Conservation (phyloP, 176 grass and related monocot species). For the Ensete ventricosum region DNA sequence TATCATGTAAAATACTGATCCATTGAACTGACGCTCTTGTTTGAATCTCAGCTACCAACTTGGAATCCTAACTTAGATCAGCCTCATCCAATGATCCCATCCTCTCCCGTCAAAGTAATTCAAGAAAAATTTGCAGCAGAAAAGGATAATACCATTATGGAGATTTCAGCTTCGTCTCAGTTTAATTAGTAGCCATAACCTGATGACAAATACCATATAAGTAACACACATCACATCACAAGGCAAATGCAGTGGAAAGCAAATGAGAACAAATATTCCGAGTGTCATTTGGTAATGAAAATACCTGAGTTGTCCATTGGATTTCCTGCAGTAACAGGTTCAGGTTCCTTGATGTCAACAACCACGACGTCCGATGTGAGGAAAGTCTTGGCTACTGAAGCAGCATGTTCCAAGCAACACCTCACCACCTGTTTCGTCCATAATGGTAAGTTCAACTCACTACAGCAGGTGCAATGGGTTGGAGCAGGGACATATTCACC, state of each 20-base stretch:
- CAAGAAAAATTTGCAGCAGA: not conserved
- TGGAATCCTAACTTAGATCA: no score
- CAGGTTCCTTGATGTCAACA: constrained; percentile 79
- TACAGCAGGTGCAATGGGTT: no score
- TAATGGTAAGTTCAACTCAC: no score
- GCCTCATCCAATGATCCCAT: no score
- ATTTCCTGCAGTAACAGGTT: constrained; percentile 39
- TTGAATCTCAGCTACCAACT: no score
- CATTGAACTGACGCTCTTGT: no score
- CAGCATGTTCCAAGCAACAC: constrained; percentile 80
- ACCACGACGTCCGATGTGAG: constrained; percentile 82
- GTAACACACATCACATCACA: no score
- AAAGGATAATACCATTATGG: not conserved
- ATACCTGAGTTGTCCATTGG: constrained; percentile 91
- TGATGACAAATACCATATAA: not conserved
- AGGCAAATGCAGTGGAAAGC: not conserved
- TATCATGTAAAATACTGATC: no score
- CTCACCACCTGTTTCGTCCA: constrained; percentile 65
- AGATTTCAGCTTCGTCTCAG: not conserved
- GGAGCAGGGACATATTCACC: no score
- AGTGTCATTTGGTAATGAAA: no score
- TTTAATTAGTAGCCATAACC: constrained; percentile 10
- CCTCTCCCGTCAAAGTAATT: no score
- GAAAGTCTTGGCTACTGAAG: constrained; percentile 92
- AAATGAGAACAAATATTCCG: not conserved